These are phyloP conservation scores for Mycena rebaudengoi DNA, from an alignment of 768 basidiomycete genomes.

Conservation along the genomic window DNA sequence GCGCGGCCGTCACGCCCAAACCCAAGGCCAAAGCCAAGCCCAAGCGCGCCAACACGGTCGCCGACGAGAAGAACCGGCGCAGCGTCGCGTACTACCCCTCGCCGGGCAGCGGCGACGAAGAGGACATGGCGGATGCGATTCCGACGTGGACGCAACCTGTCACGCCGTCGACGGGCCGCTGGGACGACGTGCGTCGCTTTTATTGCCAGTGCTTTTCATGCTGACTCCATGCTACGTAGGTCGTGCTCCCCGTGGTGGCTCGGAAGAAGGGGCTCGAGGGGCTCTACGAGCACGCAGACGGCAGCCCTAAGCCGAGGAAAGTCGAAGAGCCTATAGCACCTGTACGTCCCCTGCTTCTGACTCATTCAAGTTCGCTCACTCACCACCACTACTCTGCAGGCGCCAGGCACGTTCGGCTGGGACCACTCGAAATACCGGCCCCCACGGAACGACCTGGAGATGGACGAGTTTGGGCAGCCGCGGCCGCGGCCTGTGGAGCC, in stretches of 20 bases:
- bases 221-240: conserved; percentile 49
- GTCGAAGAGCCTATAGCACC: conserved; percentile 57
- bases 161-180: conserved; percentile 67
- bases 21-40: conserved; percentile 52
- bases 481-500: no score
- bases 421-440: conserved; percentile 76
- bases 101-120: conserved; percentile 58
- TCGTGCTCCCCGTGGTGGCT: conserved; percentile 85
- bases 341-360: conserved; percentile 50
- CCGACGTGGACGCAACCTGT: conserved; percentile 85
- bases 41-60: conserved; percentile 46
- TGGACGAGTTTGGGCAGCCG: conserved; percentile 73
- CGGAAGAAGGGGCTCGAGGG: conserved; percentile 82
- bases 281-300: conserved; percentile 73
- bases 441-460: conserved; percentile 57
- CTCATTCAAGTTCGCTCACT: not conserved
- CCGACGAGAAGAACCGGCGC: conserved; percentile 54
- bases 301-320: conserved; percentile 66
- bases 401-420: conserved; percentile 85
- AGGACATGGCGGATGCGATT: conserved; percentile 75
- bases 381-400: conserved; percentile 47
- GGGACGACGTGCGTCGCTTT: conserved; percentile 75
- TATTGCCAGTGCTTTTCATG: conserved; percentile 4
- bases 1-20: conserved; percentile 44
- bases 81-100: conserved; percentile 78